Base-by-base conservation (phyloP, 192 early-diverging fungal genomes). In the Backusella macrospora region DNA sequence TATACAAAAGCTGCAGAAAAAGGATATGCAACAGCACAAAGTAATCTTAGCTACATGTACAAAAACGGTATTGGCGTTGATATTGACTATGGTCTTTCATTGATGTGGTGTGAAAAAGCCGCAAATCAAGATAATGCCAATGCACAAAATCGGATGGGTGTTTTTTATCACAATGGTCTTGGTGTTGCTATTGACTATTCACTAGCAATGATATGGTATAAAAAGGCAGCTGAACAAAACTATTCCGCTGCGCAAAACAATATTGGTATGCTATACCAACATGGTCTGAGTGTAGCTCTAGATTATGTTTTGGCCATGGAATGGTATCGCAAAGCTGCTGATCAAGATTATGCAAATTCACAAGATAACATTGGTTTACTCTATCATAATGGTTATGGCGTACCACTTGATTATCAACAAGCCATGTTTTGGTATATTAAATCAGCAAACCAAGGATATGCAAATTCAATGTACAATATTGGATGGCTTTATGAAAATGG, bases 71-170 rank as follows among this genome's bases (percentile, higher is more conserved):
- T 59, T 59, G 52, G 52, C 8, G 52, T 59, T 18, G 4, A 0
- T 5, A 59, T 59, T 23, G 52, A 59, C 52, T 59, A 59, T 10
- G 3, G 52, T 26, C 26, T 59, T 12, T 59, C 52, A 0, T 59
- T 59, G 26, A 59, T 59, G 52, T 59, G 52, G 52, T 59, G 52
- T 5, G 52, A 59, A 59, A 59, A 59, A 23, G 52, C 52, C 26
- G 21, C 52, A 59, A 59, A 59, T 13, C 52, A 59, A 59, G 52
- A 23, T 4, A 59, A 59, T 13, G 21, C 52, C n/a, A 59, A 59
- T 59, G 52, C 52, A 23, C 52, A 59, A 23, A 59, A 59, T 59
- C 1, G 52, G 26, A 59, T 59, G 52, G 52, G 52, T 0, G 52
- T 59, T 0, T 59, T 59, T 13, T 59, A 59, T 5, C 52, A 59